Conservation (phyloP, 495 filamentous ascomycete genomes). For the Gamarada debralockiae region DNA sequence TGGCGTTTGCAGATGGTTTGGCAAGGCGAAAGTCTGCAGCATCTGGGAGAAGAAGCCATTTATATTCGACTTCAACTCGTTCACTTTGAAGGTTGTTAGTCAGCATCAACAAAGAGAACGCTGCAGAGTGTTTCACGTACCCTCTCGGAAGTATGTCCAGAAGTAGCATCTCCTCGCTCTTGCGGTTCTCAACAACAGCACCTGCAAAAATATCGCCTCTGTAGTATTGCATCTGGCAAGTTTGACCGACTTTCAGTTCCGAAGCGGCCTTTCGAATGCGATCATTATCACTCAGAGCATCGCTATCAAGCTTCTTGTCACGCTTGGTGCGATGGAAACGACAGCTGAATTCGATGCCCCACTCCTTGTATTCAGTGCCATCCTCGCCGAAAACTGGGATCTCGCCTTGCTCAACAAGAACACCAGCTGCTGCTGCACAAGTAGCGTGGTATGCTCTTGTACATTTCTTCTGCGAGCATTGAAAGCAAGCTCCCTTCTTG, state of each 20-base stretch:
- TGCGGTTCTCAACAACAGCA: conserved; percentile 80
- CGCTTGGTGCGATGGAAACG: conserved; percentile 89
- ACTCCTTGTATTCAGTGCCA: conserved; percentile 83
- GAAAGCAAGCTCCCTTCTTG: conserved; percentile 91
- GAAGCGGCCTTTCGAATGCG: conserved; percentile 64
- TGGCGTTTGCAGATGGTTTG: conserved; percentile 55
- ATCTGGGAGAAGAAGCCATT: conserved; percentile 67
- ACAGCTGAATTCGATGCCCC: conserved; percentile 87
- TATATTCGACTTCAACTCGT: conserved; percentile 70
- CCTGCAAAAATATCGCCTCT: conserved; percentile 87
- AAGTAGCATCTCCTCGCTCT: conserved; percentile 68
- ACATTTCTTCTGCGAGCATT: conserved; percentile 95
- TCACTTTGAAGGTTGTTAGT: conserved; percentile 39
- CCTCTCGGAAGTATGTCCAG: conserved; percentile 85
- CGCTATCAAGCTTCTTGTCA: conserved; percentile 61
- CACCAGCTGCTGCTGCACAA: conserved; percentile 86
- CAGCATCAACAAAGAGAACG: conserved; percentile 17
- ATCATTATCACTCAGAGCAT: conserved; percentile 65
- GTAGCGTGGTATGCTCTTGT: conserved; percentile 91
- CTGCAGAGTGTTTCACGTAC: conserved; percentile 35
- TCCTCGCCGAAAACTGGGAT: conserved; percentile 88
- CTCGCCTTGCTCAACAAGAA: conserved; percentile 80
- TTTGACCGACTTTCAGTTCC: conserved; percentile 65
- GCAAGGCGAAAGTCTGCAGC: conserved; percentile 60
- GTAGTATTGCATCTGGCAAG: conserved; percentile 85